phyloP scores from a whole-genome alignment of 345 rosid genomes.

The Ceriops tagal region DNA sequence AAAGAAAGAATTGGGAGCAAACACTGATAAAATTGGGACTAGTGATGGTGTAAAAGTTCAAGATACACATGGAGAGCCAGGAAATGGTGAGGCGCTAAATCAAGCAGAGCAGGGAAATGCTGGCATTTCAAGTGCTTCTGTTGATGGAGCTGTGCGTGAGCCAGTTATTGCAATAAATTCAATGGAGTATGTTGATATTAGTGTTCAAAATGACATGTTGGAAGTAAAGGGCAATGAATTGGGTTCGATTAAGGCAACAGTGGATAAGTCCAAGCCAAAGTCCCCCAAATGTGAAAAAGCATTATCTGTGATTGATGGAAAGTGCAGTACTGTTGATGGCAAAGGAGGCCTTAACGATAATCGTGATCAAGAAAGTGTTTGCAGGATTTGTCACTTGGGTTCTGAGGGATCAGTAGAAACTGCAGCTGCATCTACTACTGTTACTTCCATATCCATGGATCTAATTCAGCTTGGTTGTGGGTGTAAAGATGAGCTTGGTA shows the following conservation, averaged over 20 bases:
- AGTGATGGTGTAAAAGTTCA: conserved; percentile 2
- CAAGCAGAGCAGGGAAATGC: conserved; percentile 24
- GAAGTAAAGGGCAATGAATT: conserved; percentile 11
- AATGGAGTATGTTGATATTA: conserved; percentile 25
- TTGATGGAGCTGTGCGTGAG: conserved; percentile 21
- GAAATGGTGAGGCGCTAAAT: conserved; percentile 16
- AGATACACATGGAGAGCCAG: conserved; percentile 5
- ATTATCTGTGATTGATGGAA: conserved; percentile 44
- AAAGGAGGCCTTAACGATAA: conserved; percentile 25
- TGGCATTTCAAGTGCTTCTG: too few relatives aligned
- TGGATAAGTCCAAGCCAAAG: conserved; percentile 28
- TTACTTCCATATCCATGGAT: conserved; percentile 26
- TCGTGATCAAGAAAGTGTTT: conserved; percentile 52
- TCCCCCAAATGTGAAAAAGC: conserved; percentile 35
- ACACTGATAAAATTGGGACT: conserved; percentile 19
- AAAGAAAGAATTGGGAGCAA: conserved; percentile 21
- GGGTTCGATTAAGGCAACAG: conserved; percentile 23
- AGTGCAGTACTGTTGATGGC: conserved; percentile 23
- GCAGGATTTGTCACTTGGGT: conserved; percentile 85
- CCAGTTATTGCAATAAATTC: conserved; percentile 26
- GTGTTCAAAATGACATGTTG: conserved; percentile 11
- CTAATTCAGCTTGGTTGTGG: conserved; percentile 80
- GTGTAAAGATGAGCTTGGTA: conserved; percentile 87
- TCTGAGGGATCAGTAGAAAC: conserved; percentile 47
- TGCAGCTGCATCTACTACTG: conserved; percentile 9